Percentiles rank a stretch among this genome's conserved stretches.
These are phyloP conservation scores for Prillingera fragicola DNA, from an alignment of 1,284 basidiomycete species.

Conservation along the genomic window DNA sequence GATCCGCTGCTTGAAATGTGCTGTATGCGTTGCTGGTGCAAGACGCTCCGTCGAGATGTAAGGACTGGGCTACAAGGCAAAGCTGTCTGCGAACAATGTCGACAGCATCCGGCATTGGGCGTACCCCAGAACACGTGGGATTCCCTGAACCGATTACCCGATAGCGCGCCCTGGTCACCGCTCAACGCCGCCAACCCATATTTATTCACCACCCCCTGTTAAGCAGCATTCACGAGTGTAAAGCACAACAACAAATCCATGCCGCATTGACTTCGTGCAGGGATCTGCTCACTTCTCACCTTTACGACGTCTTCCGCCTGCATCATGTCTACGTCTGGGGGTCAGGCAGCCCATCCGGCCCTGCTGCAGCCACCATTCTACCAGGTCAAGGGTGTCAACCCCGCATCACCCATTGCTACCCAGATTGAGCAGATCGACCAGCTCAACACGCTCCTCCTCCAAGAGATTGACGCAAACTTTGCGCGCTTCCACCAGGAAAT, in stretches of 20 bases:
- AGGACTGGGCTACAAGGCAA: too few relatives aligned
- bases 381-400: slow-evolving; percentile 67
- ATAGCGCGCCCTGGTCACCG: neutral
- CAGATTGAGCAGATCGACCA: slow-evolving; percentile 89
- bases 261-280: too few relatives aligned
- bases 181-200: too few relatives aligned
- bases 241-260: slow-evolving; percentile 3
- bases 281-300: neutral
- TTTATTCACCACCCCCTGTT: too few relatives aligned
- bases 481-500: slow-evolving; percentile 82
- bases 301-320: neutral
- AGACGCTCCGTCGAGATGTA: too few relatives aligned
- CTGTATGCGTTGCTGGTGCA: too few relatives aligned
- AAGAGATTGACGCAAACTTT: slow-evolving; percentile 93
- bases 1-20: too few relatives aligned
- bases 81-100: too few relatives aligned
- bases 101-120: too few relatives aligned
- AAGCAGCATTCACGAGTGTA: too few relatives aligned
- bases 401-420: slow-evolving; percentile 63
- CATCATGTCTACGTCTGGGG: neutral
- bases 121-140: too few relatives aligned
- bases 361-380: slow-evolving; percentile 42
- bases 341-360: slow-evolving; percentile 19
- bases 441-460: slow-evolving; percentile 69
- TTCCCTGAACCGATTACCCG: too few relatives aligned